Conservation (phyloP, 2,329 filamentous ascomycete genomes). For the Chaetomium sp. region DNA sequence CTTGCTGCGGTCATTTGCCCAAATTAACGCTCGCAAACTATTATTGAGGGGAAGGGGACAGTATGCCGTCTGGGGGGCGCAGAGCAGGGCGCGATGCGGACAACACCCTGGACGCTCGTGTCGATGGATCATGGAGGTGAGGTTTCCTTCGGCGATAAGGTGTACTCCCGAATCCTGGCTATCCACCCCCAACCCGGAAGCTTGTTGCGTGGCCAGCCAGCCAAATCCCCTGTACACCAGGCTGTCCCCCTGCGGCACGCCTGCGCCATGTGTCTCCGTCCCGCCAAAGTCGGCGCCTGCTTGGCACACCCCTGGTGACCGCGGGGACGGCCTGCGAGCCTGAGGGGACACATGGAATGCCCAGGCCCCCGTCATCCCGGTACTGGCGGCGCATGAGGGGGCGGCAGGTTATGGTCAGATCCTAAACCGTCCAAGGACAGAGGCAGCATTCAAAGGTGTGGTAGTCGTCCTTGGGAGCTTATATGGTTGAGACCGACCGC, state of each 20-base stretch:
- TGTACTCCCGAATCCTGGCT: too few species aligned
- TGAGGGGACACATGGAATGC: background rate
- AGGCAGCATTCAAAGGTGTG: background rate
- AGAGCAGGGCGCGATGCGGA: too few species aligned
- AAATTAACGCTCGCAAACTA: too few species aligned
- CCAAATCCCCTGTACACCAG: too few species aligned
- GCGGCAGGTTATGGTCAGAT: background rate
- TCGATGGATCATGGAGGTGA: too few species aligned
- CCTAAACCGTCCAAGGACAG: background rate
- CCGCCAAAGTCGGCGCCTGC: conserved; percentile 4
- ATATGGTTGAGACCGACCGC: conserved; percentile 8
- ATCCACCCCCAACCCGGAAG: too few species aligned
- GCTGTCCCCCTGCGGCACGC: conserved; percentile 9
- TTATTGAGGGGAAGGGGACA: too few species aligned
- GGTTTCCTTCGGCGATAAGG: too few species aligned
- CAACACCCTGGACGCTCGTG: too few species aligned
- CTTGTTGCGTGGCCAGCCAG: too few species aligned
- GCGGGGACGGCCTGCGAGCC: background rate
- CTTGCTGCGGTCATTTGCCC: too few species aligned
- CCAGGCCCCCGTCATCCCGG: background rate
- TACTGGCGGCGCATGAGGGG: background rate
- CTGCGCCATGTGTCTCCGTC: background rate
- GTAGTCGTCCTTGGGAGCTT: background rate
- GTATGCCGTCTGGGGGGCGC: too few species aligned
- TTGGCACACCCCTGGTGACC: conserved; percentile 3